Conservation (phyloP, 192 early-diverging fungal genomes). For the Chytriomyces confervae region DNA sequence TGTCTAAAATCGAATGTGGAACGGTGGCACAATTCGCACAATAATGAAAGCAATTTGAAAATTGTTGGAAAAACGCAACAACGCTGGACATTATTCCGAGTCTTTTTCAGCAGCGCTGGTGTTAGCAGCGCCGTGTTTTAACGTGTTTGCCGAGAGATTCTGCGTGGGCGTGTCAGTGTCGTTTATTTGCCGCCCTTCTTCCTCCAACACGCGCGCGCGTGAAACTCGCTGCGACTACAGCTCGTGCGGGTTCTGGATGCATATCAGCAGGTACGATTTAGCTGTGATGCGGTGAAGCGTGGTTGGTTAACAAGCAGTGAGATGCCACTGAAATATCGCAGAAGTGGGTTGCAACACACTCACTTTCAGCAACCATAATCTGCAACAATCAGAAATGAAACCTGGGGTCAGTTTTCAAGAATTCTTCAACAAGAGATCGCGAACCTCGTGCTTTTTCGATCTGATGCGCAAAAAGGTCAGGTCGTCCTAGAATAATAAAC, state of each 20-base stretch:
- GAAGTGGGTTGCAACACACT: slow-evolving; percentile 8
- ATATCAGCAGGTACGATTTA: slow-evolving; percentile 48
- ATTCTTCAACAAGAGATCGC: background rate
- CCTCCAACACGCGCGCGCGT: too few species aligned
- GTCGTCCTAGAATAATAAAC: slow-evolving; percentile 37
- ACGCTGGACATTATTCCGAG: too few species aligned
- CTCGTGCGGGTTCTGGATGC: slow-evolving; percentile 49
- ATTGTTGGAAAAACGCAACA: too few species aligned
- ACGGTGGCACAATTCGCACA: too few species aligned
- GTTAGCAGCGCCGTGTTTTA: too few species aligned
- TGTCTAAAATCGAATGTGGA: too few species aligned
- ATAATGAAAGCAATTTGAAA: too few species aligned
- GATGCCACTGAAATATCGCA: background rate
- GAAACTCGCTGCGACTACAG: slow-evolving; percentile 6
- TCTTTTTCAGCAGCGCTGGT: too few species aligned
- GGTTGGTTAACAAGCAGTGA: background rate
- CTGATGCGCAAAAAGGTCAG: slow-evolving; percentile 47
- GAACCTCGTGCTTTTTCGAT: slow-evolving; percentile 45
- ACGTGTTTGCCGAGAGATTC: too few species aligned
- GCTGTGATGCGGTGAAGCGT: slow-evolving; percentile 22
- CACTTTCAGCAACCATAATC: slow-evolving; percentile 56
- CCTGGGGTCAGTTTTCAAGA: background rate
- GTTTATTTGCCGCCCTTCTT: too few species aligned
- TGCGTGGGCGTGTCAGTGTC: too few species aligned
- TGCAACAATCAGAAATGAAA: background rate